A percentile compares a stretch with the other conserved stretches of the same genome.
phyloP scores from a whole-genome alignment of 1,139 yeast genomes.

The Pichia sp. region DNA sequence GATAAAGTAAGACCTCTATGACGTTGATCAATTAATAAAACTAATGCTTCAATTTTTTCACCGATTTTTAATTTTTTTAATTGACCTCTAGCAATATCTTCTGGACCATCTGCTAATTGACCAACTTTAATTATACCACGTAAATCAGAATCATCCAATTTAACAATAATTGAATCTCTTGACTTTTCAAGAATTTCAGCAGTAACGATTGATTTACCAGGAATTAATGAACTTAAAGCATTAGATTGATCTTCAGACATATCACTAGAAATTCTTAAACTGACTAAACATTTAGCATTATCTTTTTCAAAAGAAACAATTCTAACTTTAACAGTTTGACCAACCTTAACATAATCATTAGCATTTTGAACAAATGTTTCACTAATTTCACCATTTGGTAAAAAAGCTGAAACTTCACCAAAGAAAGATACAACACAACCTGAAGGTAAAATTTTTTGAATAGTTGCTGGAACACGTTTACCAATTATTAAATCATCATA shows the following conservation, averaged over 20 bases:
- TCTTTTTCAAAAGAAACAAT: conserved; percentile 53
- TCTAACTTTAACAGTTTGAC: conserved; percentile 78
- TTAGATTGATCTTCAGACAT: conserved; percentile 44
- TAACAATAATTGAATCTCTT: conserved; percentile 65
- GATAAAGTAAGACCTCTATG: conserved; percentile 57
- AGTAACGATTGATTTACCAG: conserved; percentile 60
- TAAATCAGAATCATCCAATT: conserved; percentile 47
- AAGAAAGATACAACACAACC: conserved; percentile 86
- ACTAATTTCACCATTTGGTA: conserved; percentile 83
- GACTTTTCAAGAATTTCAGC: conserved; percentile 69
- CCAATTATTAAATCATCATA: conserved; percentile 54
- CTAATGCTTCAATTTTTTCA: conserved; percentile 49
- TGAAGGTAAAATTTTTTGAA: conserved; percentile 60
- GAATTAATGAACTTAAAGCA: conserved; percentile 41
- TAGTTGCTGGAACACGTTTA: conserved; percentile 64
- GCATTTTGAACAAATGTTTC: conserved; percentile 80
- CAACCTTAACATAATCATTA: conserved; percentile 68
- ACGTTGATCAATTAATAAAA: conserved; percentile 62
- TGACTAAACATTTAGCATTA: conserved; percentile 55
- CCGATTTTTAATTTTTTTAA: conserved; percentile 59
- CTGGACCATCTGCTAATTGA: conserved; percentile 71
- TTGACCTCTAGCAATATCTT: conserved; percentile 61
- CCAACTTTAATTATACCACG: conserved; percentile 71
- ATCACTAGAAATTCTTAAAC: conserved; percentile 62
- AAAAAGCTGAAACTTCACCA: conserved; percentile 68